Evolutionary conservation across 2,329 filamentous ascomycete genomes (phyloP).

Genomic region (Xylariaceae sp.): DNA sequence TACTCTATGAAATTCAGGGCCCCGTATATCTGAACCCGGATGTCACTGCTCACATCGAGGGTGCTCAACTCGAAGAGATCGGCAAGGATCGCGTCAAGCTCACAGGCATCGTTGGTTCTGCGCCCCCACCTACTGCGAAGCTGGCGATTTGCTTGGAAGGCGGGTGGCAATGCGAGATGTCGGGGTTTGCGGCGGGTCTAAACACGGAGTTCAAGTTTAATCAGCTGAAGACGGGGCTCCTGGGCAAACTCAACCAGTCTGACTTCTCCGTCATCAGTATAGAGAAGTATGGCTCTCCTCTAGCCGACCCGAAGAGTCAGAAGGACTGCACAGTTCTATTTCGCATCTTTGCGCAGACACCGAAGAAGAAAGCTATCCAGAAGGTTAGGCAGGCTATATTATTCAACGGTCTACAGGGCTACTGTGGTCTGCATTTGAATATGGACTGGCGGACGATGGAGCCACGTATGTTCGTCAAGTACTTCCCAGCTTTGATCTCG

Average conservation of each 20-base stretch:
- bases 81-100: conserved; percentile 22
- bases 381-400: background rate
- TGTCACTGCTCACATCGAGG: conserved; percentile 29
- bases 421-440: background rate
- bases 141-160: background rate
- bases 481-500: background rate
- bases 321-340: background rate
- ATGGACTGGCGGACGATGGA: background rate
- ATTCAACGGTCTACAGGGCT: background rate
- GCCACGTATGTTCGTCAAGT: background rate
- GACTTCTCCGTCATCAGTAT: background rate
- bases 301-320: background rate
- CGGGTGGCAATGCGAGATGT: background rate
- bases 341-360: background rate
- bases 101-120: conserved; percentile 29
- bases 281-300: background rate
- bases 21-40: conserved; percentile 34
- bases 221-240: background rate
- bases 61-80: conserved; percentile 37
- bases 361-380: background rate
- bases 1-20: conserved; percentile 36
- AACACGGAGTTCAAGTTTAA: background rate
- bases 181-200: background rate
- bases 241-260: background rate
- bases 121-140: conserved; percentile 38